Conservation (phyloP, 1,284 basidiomycete species). For the Exobasidium cylindrosporum region DNA sequence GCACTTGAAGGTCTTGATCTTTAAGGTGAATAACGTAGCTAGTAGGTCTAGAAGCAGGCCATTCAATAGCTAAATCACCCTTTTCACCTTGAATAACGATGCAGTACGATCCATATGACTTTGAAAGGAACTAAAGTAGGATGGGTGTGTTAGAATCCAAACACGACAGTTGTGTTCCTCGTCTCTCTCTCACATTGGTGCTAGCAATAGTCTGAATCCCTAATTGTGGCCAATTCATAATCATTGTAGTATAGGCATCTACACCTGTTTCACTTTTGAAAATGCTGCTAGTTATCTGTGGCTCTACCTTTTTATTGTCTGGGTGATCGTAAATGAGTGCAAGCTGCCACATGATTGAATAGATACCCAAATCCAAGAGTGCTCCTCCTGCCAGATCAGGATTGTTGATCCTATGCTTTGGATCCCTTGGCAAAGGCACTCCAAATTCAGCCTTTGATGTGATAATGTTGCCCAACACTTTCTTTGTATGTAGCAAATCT, state of each 20-base stretch:
- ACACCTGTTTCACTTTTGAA: neutral
- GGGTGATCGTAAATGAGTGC: slow-evolving; percentile 35
- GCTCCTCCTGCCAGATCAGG: slow-evolving; percentile 79
- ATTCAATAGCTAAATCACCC: slow-evolving; percentile 60
- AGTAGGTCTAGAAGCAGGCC: slow-evolving; percentile 63
- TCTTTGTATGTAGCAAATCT: slow-evolving; percentile 29
- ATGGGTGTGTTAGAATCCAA: too few relatives aligned
- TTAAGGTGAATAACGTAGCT: slow-evolving; percentile 33
- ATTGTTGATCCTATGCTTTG: slow-evolving; percentile 76
- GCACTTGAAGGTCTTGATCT: slow-evolving; percentile 34
- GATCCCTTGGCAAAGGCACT: slow-evolving; percentile 28
- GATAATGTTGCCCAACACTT: slow-evolving; percentile 29
- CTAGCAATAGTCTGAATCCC: neutral
- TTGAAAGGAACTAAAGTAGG: neutral
- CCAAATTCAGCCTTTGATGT: slow-evolving; percentile 32
- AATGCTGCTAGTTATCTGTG: neutral
- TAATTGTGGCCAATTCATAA: neutral
- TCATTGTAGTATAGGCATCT: neutral
- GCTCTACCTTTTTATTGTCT: neutral
- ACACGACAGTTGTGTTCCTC: too few relatives aligned
- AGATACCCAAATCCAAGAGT: slow-evolving; percentile 67
- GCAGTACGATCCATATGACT: slow-evolving; percentile 8
- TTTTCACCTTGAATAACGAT: slow-evolving; percentile 39
- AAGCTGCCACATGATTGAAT: slow-evolving; percentile 46
- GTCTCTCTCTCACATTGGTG: neutral